These are phyloP conservation scores for Cladosporium sp. DNA, from an alignment of 2,329 filamentous ascomycete genomes.

Conservation along the genomic window DNA sequence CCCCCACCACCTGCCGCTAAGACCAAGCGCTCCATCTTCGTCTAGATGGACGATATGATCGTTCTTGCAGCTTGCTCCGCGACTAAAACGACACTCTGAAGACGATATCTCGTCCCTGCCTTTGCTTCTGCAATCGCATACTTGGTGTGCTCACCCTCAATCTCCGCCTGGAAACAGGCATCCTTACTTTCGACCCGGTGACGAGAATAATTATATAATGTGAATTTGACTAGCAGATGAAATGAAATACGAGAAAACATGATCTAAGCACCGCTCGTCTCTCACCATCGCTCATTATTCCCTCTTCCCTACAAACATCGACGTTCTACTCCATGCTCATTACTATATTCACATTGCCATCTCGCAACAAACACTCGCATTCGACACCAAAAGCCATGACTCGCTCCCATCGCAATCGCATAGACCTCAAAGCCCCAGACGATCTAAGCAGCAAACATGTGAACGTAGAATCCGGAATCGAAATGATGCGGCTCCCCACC, in stretches of 20 bases:
- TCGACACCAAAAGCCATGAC: too few species aligned
- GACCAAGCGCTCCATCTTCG: constrained; percentile 8
- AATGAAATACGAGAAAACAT: background rate
- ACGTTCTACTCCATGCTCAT: too few species aligned
- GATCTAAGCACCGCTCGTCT: background rate
- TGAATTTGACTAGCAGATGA: background rate
- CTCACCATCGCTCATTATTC: too few species aligned
- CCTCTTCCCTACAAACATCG: too few species aligned
- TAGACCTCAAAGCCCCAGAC: too few species aligned
- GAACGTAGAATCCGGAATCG: too few species aligned
- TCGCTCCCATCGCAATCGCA: too few species aligned
- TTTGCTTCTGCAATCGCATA: background rate
- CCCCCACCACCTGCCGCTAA: constrained; percentile 10
- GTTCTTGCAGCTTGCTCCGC: background rate
- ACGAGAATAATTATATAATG: background rate
- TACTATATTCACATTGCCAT: too few species aligned
- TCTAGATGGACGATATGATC: background rate
- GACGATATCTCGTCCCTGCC: background rate
- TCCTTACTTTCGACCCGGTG: background rate
- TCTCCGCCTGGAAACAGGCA: background rate
- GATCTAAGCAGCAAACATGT: too few species aligned
- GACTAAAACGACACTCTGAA: background rate
- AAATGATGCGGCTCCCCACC: background rate
- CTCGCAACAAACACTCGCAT: too few species aligned
- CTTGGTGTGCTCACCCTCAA: background rate